Base-by-base conservation (phyloP, 371 early-diverging fungal genomes). In the Circinella umbellata region DNA sequence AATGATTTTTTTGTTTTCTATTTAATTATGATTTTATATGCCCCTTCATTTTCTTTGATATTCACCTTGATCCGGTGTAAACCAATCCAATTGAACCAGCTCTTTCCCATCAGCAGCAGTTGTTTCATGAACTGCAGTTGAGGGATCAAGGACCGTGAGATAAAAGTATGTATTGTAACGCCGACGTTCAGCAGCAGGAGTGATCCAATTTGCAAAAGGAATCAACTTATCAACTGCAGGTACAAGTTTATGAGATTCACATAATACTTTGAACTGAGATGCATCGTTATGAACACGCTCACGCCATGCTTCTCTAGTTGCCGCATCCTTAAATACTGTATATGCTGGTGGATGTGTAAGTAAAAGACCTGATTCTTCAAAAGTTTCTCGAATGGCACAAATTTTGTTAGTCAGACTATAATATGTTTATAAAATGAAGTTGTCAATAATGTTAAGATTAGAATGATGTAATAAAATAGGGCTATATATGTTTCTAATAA, bases 301-400 rank as follows among this genome's bases (percentile, higher is more conserved):
- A 49, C 90, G 76, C 91, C 91, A 91, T 20, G 70, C 18, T 5
- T 73, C 66, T 38, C 73, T 69, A 57, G 57, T 34, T 68, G 73
- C 76, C 18, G 73, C 67, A 34, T 71, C 69, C 15, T 80, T 73
- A 0, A 83, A 68, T 3, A 69, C 61, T 3, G 73, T 67, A 10
- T 64, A 34, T 3, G 72, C 70, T n/a, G 81, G 82, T 9, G 86
- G 88, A 18, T 80, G 70, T 13, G 86, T 77, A 38, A 93, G 72
- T 20, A 89, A 71, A 13, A 95, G 71, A 0, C 94, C 94, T 7
- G 91, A 89, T 68, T 95, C 95, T 74, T 95, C 95, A 75, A 89
- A 91, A 2, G 94, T 92, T 72, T 94, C 95, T 18, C 94, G 90
- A 46, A 94, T 81, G 5, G 94, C 94, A 69, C 93, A 93, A 36